These are phyloP conservation scores for Paracoccidioides lutzii DNA, from an alignment of 2,329 filamentous ascomycete genomes.

Conservation along the genomic window DNA sequence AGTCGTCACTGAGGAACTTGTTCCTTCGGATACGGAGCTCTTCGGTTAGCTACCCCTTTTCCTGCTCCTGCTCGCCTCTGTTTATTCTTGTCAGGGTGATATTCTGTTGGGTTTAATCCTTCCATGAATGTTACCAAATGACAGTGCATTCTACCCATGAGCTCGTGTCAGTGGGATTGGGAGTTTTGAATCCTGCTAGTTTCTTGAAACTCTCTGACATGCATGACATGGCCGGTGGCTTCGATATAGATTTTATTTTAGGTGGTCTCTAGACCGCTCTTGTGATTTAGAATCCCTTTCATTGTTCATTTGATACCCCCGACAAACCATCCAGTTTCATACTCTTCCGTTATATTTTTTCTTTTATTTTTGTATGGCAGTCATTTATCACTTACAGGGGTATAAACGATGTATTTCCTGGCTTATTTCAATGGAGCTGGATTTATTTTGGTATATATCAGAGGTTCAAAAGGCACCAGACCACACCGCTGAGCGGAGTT, in stretches of 20 bases:
- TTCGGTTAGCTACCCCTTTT: constrained; percentile 3
- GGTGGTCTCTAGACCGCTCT: neutral
- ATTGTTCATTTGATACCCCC: neutral
- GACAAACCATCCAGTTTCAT: neutral
- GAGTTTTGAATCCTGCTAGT: neutral
- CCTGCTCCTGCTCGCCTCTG: neutral
- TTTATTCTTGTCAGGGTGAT: neutral
- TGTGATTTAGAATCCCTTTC: neutral
- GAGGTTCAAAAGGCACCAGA: neutral
- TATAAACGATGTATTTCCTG: neutral
- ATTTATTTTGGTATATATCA: neutral
- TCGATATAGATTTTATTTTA: neutral
- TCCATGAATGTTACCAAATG: no score
- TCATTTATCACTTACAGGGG: neutral
- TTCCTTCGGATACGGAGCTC: constrained; percentile 3
- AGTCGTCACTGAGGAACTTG: constrained; percentile 4
- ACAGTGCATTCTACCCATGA: neutral
- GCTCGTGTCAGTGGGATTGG: neutral
- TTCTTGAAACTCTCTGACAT: no score
- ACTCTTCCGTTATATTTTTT: neutral
- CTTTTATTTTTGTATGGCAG: neutral
- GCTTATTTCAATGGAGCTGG: neutral
- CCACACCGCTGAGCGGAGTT: neutral
- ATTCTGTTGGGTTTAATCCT: neutral
- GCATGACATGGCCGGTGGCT: neutral